These are phyloP conservation scores for Hagleromyces aurorensis DNA, from an alignment of 805 yeast genomes.

Conservation along the genomic window DNA sequence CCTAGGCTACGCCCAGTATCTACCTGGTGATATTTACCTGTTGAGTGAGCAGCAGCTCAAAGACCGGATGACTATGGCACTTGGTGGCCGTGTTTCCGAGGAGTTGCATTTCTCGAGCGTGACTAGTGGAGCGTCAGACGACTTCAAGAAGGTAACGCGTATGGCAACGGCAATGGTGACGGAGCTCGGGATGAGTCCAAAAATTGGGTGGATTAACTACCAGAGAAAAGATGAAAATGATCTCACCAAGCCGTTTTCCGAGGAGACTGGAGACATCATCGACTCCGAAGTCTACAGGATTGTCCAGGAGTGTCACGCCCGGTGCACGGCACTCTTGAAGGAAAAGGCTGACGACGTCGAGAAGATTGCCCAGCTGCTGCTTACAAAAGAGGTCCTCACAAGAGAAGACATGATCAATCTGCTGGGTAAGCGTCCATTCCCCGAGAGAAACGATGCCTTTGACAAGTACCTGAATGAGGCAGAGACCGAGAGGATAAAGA, in stretches of 20 bases:
- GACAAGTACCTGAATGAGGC: constrained; percentile 28
- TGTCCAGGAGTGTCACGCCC: constrained; percentile 63
- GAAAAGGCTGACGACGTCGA: constrained; percentile 73
- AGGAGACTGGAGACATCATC: constrained; percentile 70
- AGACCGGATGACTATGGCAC: constrained; percentile 92
- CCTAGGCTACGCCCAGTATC: constrained; percentile 92
- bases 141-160: constrained; percentile 88
- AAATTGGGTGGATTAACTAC: constrained; percentile 73
- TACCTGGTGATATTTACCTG: constrained; percentile 87
- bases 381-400: constrained; percentile 81
- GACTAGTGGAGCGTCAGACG: constrained; percentile 94
- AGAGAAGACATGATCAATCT: constrained; percentile 89
- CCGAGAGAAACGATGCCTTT: constrained; percentile 85
- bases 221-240: constrained; percentile 63
- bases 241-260: constrained; percentile 82
- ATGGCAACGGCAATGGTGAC: constrained; percentile 94
- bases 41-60: constrained; percentile 67
- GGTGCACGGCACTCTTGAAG: constrained; percentile 59
- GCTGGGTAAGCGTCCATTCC: constrained; percentile 87
- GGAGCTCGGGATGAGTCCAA: constrained; percentile 81
- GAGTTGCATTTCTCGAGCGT: constrained; percentile 88
- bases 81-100: constrained; percentile 96
- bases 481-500: constrained; percentile 21
- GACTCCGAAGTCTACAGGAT: constrained; percentile 79
- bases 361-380: constrained; percentile 77